Evolutionary conservation across 1,139 yeast species (phyloP).

Genomic region (Blastobotrys indianensis): DNA sequence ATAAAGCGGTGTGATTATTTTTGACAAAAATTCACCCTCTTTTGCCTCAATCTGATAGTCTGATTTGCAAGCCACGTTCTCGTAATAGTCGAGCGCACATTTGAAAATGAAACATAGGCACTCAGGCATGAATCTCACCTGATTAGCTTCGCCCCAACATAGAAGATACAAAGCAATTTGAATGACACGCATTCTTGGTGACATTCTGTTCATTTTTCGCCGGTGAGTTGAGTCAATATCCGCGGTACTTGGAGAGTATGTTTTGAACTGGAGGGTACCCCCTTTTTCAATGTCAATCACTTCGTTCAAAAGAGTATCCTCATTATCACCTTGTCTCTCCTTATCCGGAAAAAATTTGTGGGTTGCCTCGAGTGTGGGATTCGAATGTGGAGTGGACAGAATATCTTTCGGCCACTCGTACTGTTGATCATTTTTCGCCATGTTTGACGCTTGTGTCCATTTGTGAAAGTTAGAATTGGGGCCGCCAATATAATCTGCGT

Average conservation of each 20-base stretch:
- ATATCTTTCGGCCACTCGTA: conserved; percentile 21
- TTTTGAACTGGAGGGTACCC: background rate
- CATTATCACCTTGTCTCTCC: background rate
- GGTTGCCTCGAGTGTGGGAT: background rate
- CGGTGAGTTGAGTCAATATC: conserved; percentile 43
- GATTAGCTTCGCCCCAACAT: conserved; percentile 90
- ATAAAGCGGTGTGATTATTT: conserved; percentile 71
- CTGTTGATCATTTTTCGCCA: conserved; percentile 51
- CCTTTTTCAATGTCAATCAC: background rate
- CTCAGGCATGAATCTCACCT: conserved; percentile 77
- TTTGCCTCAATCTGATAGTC: conserved; percentile 2
- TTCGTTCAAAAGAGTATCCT: background rate
- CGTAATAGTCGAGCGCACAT: conserved; percentile 66
- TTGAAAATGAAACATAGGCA: conserved; percentile 75
- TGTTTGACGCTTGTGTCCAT: conserved; percentile 67
- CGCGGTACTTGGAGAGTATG: background rate
- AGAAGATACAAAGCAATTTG: conserved; percentile 66
- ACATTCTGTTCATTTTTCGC: conserved; percentile 48
- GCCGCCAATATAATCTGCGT: conserved; percentile 76
- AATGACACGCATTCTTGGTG: conserved; percentile 51
- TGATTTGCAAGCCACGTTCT: conserved; percentile 27
- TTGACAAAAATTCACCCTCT: conserved; percentile 48
- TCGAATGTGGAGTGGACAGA: background rate
- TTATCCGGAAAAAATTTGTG: background rate
- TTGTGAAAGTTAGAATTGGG: conserved; percentile 57